Evolutionary conservation across 768 basidiomycete genomes (phyloP), one percentile per base, ranked within the genome.

Genomic region (Podaxis sp.): DNA sequence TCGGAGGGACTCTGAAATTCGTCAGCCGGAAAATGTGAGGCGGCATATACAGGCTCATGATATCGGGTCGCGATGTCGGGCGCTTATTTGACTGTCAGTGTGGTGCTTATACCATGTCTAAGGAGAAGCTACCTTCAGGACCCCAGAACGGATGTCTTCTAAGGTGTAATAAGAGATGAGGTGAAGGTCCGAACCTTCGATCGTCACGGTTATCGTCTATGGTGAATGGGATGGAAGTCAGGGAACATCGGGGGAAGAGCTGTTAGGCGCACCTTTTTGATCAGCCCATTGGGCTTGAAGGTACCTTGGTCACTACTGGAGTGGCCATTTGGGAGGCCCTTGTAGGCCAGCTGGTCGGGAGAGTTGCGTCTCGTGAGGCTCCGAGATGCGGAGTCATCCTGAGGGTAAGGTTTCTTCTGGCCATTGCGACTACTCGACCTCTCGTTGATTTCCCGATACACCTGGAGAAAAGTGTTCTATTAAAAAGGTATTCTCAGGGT

Each of bases 131-230:
- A 81, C 82, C 72, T 79, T 83, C 35, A 95, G 77, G 51, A 82
- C 79, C 25, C 89, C 89, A 14, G 82, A 80, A 7, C 85, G 79
- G 27, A 91, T 84, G 68, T 94, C 92, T 50, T 90, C 87, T 44
- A 88, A 82, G 5, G 87, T 87, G 71, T 91, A 93, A 76, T 94
- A 93, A 14, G 89, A 89, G 63, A 93, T 85, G 62, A 93, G 80
- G 69, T 93, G 91, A 54, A 92, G 83, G 74, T 91, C 86, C 53
- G 86, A 88, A 13, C 87, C 87, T 63, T 90, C 88, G 59, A 90
- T 85, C 40, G 83, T 84, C 52, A 93, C 87, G 7, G 91, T 92
- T 67, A 93, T 91, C n/a, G 91, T 93, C 90, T 93, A 71, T 38
- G 38, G 59, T 40, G 42, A 60, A 48, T n/a, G 27, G 10, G 25